These are phyloP conservation scores for Syzygium oleosum DNA, from an alignment of 345 rosid species.

Conservation along the genomic window DNA sequence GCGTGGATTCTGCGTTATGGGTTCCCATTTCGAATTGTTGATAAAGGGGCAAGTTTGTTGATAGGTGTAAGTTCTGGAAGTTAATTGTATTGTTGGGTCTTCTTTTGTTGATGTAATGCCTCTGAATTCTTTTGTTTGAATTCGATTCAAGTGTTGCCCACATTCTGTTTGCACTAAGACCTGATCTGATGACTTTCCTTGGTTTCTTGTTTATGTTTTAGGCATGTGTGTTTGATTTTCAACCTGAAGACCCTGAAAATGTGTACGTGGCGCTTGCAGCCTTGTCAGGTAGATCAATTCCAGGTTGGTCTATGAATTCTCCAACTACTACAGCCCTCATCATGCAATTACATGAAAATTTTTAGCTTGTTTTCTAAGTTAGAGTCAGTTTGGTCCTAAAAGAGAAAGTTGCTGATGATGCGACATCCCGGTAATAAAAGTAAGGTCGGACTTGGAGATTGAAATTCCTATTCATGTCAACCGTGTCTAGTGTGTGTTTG, in stretches of 20 bases:
- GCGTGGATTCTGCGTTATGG: too few species aligned
- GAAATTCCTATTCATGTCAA: neutral
- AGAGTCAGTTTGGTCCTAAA: neutral
- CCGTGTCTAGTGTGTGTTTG: neutral
- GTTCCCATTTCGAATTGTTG: neutral
- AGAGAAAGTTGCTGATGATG: neutral
- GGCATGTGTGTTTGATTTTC: slow-evolving; percentile 47
- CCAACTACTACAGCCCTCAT: neutral
- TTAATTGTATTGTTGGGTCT: neutral
- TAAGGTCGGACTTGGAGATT: neutral
- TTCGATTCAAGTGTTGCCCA: neutral
- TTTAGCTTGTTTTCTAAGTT: neutral
- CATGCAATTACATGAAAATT: neutral
- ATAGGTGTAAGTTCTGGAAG: neutral
- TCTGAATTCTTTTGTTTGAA: neutral
- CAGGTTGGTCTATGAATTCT: slow-evolving; percentile 21
- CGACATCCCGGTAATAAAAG: neutral
- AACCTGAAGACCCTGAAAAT: slow-evolving; percentile 55
- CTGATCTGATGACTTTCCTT: neutral
- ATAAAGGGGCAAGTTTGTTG: neutral
- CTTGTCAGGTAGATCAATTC: slow-evolving; percentile 35
- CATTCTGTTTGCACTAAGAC: neutral
- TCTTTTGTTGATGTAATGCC: neutral
- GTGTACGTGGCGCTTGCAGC: slow-evolving; percentile 39
- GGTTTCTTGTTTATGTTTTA: neutral